Evolutionary conservation across 371 early-diverging fungal species (phyloP).

Genomic region (Apophysomyces elegans): DNA sequence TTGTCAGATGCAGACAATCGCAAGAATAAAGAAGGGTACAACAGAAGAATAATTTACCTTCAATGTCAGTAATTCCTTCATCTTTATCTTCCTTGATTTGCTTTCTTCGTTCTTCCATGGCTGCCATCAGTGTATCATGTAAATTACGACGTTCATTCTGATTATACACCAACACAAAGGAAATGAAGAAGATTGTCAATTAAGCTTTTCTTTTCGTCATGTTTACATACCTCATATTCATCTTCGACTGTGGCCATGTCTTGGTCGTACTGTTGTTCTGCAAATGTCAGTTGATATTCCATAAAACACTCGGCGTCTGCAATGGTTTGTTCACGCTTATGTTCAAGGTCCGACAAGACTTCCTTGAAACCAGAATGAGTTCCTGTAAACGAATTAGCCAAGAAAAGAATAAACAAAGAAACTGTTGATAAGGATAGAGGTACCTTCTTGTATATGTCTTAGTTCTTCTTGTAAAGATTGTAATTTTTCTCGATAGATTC

Average conservation of each 20-base stretch:
- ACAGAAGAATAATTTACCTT: neutral
- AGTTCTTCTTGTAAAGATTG: conserved; percentile 38
- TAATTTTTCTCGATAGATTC: conserved; percentile 34
- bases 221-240: conserved; percentile 38
- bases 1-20: too few species aligned
- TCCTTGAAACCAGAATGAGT: conserved; percentile 49
- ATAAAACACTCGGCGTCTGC: conserved; percentile 36
- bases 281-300: conserved; percentile 38
- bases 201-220: neutral
- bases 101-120: conserved; percentile 42
- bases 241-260: conserved; percentile 41
- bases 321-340: conserved; percentile 39
- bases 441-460: conserved; percentile 39
- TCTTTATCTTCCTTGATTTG: conserved; percentile 35
- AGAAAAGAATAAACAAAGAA: neutral
- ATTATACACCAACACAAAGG: neutral
- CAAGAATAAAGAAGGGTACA: neutral
- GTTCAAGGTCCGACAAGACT: conserved; percentile 44
- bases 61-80: conserved; percentile 20
- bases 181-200: neutral
- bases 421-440: neutral
- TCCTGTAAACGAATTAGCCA: conserved; percentile 24
- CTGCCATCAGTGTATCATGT: conserved; percentile 35
- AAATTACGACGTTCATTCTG: conserved; percentile 24
- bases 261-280: conserved; percentile 34